Percentiles rank a stretch among this genome's conserved stretches.
Conservation (phyloP, 352 stramenopile species). For the Globisporangium paroecandrum region DNA sequence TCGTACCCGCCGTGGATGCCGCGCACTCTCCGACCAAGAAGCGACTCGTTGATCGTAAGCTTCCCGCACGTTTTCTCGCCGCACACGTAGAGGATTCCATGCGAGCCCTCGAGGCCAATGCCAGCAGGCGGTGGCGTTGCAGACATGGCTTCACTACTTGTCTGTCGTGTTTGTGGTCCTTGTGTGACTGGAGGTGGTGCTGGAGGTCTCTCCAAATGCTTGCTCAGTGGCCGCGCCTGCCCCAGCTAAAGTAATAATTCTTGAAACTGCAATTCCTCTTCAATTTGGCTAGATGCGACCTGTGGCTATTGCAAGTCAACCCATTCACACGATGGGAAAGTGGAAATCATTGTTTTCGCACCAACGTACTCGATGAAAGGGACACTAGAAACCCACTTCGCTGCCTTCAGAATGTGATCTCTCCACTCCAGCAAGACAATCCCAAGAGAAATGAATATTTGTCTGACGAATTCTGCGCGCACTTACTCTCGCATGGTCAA, state of each 20-base stretch:
- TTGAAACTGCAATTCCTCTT: not conserved
- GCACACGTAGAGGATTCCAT: slow-evolving; percentile 51
- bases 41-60: slow-evolving; percentile 24
- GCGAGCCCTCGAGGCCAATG: slow-evolving; percentile 26
- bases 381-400: not conserved
- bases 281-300: not conserved
- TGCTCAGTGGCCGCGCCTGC: not conserved
- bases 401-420: not conserved
- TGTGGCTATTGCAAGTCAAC: not conserved
- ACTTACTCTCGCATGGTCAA: not conserved
- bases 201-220: not conserved
- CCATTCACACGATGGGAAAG: not conserved
- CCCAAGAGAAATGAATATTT: not conserved
- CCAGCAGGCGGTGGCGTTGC: not conserved
- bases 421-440: not conserved
- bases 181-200: not conserved
- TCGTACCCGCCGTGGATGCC: slow-evolving; percentile 47
- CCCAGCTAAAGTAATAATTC: not conserved
- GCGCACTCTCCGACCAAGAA: slow-evolving; percentile 47
- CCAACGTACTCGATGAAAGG: not conserved
- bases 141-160: slow-evolving; percentile 4
- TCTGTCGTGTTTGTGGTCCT: not conserved
- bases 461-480: not conserved
- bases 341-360: not conserved
- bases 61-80: slow-evolving; percentile 32